These are phyloP conservation scores for Pisolithus microcarpus DNA, from an alignment of 768 basidiomycete genomes.

Conservation along the genomic window DNA sequence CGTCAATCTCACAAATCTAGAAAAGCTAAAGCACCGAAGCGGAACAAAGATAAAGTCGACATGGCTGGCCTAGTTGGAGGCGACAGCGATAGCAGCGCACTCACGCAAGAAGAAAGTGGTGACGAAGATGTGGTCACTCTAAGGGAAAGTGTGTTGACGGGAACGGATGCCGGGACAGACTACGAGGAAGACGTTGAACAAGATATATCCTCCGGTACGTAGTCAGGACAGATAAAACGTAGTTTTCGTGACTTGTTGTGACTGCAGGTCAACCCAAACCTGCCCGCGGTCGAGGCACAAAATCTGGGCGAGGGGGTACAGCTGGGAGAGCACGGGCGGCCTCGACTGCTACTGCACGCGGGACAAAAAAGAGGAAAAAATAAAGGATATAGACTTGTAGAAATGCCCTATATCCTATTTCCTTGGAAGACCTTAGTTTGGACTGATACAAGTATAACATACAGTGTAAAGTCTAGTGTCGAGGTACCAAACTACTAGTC, in stretches of 20 bases:
- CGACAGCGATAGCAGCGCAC: constrained; percentile 77
- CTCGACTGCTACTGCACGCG: constrained; percentile 16
- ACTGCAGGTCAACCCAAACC: constrained; percentile 15
- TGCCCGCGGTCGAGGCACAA: constrained; percentile 20
- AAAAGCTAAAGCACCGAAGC: constrained; percentile 44
- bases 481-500: constrained; percentile 6
- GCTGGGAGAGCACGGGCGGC: constrained; percentile 23
- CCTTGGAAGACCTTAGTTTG: not conserved
- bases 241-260: constrained; percentile 11
- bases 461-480: not conserved
- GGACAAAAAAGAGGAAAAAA: constrained; percentile 27
- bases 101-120: constrained; percentile 79
- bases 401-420: not conserved
- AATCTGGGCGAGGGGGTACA: constrained; percentile 18
- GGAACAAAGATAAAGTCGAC: constrained; percentile 38
- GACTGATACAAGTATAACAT: not conserved
- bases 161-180: constrained; percentile 64
- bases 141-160: constrained; percentile 60
- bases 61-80: constrained; percentile 72
- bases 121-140: constrained; percentile 56
- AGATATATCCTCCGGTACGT: constrained; percentile 53
- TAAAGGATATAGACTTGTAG: constrained; percentile 8
- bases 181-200: constrained; percentile 68
- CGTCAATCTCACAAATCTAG: constrained; percentile 30
- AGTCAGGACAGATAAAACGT: not conserved